Conservation (phyloP, 139 green algal species). For the Micractinium sp. region DNA sequence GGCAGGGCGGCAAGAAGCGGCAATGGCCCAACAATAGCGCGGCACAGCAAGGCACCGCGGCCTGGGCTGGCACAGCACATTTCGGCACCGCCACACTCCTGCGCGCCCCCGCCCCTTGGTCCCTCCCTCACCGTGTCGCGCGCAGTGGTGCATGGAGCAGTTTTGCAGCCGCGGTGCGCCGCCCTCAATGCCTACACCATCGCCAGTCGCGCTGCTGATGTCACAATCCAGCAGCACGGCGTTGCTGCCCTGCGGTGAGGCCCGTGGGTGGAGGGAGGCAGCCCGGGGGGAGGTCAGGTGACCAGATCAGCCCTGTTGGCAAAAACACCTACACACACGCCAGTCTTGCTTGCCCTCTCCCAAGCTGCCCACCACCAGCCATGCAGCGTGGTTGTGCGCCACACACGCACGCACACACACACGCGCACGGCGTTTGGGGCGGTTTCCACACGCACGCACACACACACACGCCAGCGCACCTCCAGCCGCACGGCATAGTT, state of each 20-base stretch:
- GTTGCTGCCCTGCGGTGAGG: conserved; percentile 6
- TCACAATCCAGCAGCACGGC: conserved; percentile 42
- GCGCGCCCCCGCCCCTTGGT: background rate
- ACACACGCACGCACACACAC: too few relatives aligned
- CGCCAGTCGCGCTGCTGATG: conserved; percentile 49
- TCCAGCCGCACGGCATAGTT: conserved; percentile 61
- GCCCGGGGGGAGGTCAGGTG: too few relatives aligned
- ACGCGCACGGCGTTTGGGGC: too few relatives aligned
- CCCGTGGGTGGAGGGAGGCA: too few relatives aligned
- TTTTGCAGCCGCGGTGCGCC: conserved; percentile 6
- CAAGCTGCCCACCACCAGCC: too few relatives aligned
- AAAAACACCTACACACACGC: too few relatives aligned
- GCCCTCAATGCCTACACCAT: conserved; percentile 43
- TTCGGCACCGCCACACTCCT: background rate
- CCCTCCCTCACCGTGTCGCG: conserved; percentile 41
- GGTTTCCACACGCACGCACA: too few relatives aligned
- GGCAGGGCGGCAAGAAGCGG: too few relatives aligned
- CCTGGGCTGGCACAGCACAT: background rate
- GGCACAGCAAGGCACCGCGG: too few relatives aligned
- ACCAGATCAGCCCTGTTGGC: background rate
- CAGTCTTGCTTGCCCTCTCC: too few relatives aligned
- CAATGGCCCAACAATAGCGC: background rate
- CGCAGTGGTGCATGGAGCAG: conserved; percentile 52
- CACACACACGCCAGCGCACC: background rate
- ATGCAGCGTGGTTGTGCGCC: too few relatives aligned